phyloP scores from a whole-genome alignment of 306 rosid species.

The Cajanus cajan region DNA sequence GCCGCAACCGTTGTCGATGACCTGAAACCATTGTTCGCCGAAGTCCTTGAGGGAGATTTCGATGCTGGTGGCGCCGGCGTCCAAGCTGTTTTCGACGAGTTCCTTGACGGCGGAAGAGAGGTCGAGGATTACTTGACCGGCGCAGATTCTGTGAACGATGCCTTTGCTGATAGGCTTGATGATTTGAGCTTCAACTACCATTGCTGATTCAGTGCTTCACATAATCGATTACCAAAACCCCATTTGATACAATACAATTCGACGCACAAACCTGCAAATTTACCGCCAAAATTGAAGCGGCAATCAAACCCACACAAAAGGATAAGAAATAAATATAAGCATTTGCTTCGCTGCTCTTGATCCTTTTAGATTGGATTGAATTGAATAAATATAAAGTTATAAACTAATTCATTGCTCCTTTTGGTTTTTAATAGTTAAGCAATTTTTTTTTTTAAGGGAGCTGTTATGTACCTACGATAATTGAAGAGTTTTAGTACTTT shows the following conservation, averaged over 20 bases:
- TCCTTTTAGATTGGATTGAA: not conserved
- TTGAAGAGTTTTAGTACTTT: too few species aligned
- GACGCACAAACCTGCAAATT: slow-evolving; percentile 3
- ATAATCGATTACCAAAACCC: not conserved
- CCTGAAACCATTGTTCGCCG: slow-evolving; percentile 83
- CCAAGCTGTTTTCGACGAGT: slow-evolving; percentile 93
- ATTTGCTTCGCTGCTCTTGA: not conserved
- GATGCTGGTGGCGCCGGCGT: slow-evolving; percentile 81
- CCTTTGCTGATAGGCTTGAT: slow-evolving; percentile 72
- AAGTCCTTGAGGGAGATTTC: slow-evolving; percentile 71
- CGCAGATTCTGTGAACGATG: slow-evolving; percentile 74
- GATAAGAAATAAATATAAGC: not conserved
- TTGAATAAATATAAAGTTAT: not conserved
- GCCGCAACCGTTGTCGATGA: slow-evolving; percentile 86
- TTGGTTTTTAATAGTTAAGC: not conserved
- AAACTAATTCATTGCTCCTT: not conserved
- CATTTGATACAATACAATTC: not conserved
- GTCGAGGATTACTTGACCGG: slow-evolving; percentile 93
- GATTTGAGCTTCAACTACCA: slow-evolving; percentile 41
- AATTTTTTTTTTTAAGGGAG: too few species aligned
- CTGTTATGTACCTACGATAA: too few species aligned
- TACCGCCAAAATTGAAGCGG: slow-evolving; percentile 63
- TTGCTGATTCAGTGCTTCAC: slow-evolving; percentile 35
- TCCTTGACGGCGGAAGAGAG: slow-evolving; percentile 98
- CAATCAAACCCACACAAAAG: not conserved